Base-by-base conservation (phyloP, 257 asterid genomes). In the Nemophila menziesii region DNA sequence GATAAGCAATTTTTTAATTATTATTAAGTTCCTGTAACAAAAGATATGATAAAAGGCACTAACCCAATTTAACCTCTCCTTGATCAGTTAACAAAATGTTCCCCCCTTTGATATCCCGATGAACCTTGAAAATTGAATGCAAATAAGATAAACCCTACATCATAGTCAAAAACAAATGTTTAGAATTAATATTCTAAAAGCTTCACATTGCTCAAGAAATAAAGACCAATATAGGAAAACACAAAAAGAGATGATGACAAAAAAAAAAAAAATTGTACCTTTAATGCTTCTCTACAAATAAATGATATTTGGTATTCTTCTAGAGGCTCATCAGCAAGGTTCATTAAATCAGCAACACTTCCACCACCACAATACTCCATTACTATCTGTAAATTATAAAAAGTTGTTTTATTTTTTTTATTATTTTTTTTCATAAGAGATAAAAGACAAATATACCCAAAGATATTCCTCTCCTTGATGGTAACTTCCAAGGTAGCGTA, bases 361-460 rank as follows among this genome's bases (percentile, higher is more conserved):
- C 97, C 97, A 57, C 97, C 95, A 45, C 95, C 97, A 64, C 97
- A 89, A 56, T 89, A 84, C 74, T 89, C 97, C 95, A 84, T 89
- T 50, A 89, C 97, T 54, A 89, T 89, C 97, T 87, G 97, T 60
- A 71, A n/a, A 12, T 49, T 52, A 57, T 39, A 11, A 22, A n/a
- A 52, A 26, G 50, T n/a, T 17, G 37, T 22, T 44, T 24, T 20
- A 10, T 8, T 39, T 42, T 20, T 17, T 43, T 29, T 16, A 47
- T 34, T 1, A 38, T 0, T 8, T 44, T n/a, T n/a, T n/a, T n/a
- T n/a, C n/a, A n/a, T n/a, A n/a, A n/a, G n/a, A n/a, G n/a, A n/a
- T n/a, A n/a, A n/a, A n/a, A n/a, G n/a, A n/a, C n/a, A n/a, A n/a
- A n/a, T 74, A 47, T 81, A 89, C 95, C 98, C 98, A 89, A 49